Evolutionary conservation across 1,284 basidiomycete genomes (phyloP).

Genomic region (Apiotrichum gracile): DNA sequence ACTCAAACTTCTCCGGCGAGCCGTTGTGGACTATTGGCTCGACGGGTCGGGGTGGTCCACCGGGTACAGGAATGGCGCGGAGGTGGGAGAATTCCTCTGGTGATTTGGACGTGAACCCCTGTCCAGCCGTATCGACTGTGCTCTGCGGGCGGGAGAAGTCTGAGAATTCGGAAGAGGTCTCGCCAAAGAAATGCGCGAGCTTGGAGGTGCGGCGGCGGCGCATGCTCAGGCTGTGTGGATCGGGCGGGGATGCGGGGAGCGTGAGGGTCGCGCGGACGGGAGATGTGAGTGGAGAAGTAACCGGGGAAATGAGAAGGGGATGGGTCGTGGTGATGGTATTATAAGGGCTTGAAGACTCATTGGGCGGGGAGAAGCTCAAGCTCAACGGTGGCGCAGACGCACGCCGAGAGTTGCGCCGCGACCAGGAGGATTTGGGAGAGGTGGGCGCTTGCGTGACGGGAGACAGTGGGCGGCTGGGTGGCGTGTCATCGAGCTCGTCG

Average conservation of each 20-base stretch:
- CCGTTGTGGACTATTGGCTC: background rate
- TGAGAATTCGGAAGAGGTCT: background rate
- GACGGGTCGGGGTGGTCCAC: too few relatives aligned
- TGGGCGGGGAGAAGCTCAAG: background rate
- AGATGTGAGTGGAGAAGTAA: background rate
- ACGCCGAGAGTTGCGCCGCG: background rate
- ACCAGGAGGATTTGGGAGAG: background rate
- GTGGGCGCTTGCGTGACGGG: background rate
- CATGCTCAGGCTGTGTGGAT: background rate
- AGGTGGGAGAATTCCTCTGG: background rate
- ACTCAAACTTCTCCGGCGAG: background rate
- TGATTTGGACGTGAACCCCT: too few relatives aligned
- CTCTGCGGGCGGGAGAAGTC: background rate
- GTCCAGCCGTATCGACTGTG: too few relatives aligned
- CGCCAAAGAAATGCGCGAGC: conserved; percentile 31
- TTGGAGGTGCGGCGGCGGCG: conserved; percentile 22
- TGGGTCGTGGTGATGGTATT: background rate
- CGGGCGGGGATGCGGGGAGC: background rate
- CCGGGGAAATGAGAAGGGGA: background rate
- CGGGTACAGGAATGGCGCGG: background rate
- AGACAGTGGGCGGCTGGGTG: background rate
- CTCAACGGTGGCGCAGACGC: conserved; percentile 9
- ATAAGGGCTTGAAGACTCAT: background rate
- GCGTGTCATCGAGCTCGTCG: conserved; percentile 20
- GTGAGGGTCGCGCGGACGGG: conserved; percentile 4